A percentile compares a stretch with the other conserved stretches of the same genome.
phyloP scores from a whole-genome alignment of 768 basidiomycete genomes.

The Daedalea quercina region DNA sequence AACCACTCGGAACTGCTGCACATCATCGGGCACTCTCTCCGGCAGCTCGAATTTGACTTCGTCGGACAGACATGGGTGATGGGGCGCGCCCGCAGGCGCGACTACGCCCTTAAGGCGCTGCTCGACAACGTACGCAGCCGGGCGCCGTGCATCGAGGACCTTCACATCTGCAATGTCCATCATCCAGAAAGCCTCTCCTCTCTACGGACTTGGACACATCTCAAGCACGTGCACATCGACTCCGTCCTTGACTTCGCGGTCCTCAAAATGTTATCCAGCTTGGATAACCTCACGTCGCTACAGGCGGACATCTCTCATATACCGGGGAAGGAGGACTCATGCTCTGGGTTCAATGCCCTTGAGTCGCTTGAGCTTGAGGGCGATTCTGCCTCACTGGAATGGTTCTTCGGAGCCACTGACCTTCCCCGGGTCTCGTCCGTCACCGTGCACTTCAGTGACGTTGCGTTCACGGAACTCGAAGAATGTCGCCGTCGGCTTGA shows the following conservation, averaged over 20 bases:
- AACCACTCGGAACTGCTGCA: not conserved
- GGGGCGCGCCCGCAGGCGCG: not conserved
- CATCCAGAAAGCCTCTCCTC: not conserved
- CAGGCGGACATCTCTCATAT: not conserved
- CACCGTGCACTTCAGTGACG: not conserved
- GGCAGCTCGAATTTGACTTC: not conserved
- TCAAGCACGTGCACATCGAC: not conserved
- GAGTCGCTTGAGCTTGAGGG: not conserved
- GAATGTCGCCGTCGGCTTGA: not conserved
- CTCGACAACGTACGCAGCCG: not conserved
- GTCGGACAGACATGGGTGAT: not conserved
- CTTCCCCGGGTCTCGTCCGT: not conserved
- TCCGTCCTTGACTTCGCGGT: not conserved
- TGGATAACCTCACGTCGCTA: not conserved
- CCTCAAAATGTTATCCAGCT: not conserved
- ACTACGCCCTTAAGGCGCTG: not conserved
- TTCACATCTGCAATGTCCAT: not conserved
- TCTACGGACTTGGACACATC: not conserved
- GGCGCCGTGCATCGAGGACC: not conserved
- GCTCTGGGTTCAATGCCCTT: not conserved
- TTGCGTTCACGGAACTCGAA: not conserved
- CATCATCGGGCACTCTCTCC: not conserved
- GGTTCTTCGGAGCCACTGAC: not conserved
- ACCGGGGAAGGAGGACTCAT: not conserved
- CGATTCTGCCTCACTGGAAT: not conserved